Evolutionary conservation across 2,329 filamentous ascomycete species (phyloP).

Genomic region (Pezicula radicicola): DNA sequence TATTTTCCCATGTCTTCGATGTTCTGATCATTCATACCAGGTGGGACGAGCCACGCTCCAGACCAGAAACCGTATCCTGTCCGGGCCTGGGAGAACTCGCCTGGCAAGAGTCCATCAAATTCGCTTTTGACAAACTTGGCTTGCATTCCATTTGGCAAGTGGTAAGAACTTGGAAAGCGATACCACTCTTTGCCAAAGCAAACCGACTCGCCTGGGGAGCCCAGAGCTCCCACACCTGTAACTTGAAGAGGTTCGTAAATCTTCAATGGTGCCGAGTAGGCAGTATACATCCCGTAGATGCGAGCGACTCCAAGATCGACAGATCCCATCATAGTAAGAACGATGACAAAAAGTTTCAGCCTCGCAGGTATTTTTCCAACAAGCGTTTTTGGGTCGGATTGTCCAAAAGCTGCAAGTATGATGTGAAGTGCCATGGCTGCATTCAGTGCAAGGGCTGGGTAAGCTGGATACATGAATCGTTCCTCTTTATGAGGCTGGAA

Average conservation of each 20-base stretch:
- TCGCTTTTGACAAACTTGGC: conserved; percentile 90
- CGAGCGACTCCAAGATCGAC: conserved; percentile 67
- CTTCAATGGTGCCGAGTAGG: conserved; percentile 76
- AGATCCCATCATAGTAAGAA: conserved; percentile 58
- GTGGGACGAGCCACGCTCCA: conserved; percentile 79
- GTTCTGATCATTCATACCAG: conserved; percentile 90
- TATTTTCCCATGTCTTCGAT: conserved; percentile 86
- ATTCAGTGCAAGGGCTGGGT: conserved; percentile 86
- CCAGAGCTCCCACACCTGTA: conserved; percentile 45
- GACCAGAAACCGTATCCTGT: conserved; percentile 68
- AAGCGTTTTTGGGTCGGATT: conserved; percentile 62
- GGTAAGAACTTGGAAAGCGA: conserved; percentile 90
- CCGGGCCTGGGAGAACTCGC: conserved; percentile 78
- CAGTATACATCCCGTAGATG: conserved; percentile 72
- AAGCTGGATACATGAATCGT: conserved; percentile 96
- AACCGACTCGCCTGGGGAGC: conserved; percentile 63
- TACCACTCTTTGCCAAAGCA: conserved; percentile 99
- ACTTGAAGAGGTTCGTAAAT: conserved; percentile 65
- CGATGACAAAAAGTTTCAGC: conserved; percentile 67
- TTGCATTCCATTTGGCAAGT: conserved; percentile 77
- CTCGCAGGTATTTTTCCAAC: conserved; percentile 70
- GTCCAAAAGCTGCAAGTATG: conserved; percentile 71
- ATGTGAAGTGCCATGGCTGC: conserved; percentile 84
- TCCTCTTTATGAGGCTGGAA: conserved; percentile 96
- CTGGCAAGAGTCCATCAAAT: conserved; percentile 84